phyloP scores from a whole-genome alignment of 177 flowering plant genomes.

The Telopea speciosissima region DNA sequence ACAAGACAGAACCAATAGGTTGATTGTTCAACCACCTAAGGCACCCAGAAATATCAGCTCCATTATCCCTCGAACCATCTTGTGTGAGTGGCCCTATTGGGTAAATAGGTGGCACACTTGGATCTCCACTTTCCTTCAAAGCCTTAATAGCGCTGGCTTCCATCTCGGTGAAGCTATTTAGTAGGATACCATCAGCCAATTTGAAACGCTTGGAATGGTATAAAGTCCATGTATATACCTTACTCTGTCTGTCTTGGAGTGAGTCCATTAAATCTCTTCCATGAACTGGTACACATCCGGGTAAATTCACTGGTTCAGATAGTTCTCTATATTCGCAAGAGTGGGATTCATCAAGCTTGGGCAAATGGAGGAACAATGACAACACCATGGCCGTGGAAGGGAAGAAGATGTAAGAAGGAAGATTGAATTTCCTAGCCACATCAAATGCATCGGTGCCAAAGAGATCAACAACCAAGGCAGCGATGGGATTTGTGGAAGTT shows the following conservation, averaged over 20 bases:
- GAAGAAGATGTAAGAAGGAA: conserved; percentile 25
- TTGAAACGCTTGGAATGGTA: conserved; percentile 7
- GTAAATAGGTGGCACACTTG: conserved; percentile 21
- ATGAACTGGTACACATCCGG: conserved; percentile 32
- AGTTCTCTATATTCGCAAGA: conserved; percentile 28
- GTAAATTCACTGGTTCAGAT: conserved; percentile 23
- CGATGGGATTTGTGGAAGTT: not conserved
- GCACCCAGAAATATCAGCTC: too few relatives aligned
- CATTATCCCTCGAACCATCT: too few relatives aligned
- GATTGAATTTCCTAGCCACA: conserved; percentile 23
- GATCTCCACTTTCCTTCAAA: conserved; percentile 8
- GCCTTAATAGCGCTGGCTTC: conserved; percentile 26
- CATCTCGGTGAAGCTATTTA: conserved; percentile 26
- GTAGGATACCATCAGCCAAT: conserved; percentile 31
- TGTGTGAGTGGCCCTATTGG: conserved; percentile 38
- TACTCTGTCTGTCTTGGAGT: conserved; percentile 23
- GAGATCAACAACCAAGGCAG: conserved; percentile 24
- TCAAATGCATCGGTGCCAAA: conserved; percentile 27
- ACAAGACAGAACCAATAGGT: too few relatives aligned
- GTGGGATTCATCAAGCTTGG: conserved; percentile 19
- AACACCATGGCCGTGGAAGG: conserved; percentile 23
- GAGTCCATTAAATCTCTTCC: conserved; percentile 28
- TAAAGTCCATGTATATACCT: conserved; percentile 25
- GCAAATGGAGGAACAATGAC: conserved; percentile 12
- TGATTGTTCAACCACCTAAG: too few relatives aligned